Evolutionary conservation across 73 alveolate genomes (phyloP).

Genomic region (Halteria grandinella): DNA sequence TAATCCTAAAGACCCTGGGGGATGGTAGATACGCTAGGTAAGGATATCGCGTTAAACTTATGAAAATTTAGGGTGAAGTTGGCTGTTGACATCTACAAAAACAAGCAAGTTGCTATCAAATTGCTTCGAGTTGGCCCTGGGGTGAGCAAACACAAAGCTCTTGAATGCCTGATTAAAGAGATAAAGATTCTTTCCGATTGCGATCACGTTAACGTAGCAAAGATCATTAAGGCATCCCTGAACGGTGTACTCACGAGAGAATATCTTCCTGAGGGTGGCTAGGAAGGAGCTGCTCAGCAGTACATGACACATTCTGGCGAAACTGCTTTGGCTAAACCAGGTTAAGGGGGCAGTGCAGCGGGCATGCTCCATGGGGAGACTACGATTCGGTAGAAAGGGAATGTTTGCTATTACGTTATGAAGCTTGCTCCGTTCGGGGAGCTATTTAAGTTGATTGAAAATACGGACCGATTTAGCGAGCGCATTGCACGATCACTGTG

Average conservation of each 20-base stretch:
- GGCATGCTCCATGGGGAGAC: not conserved
- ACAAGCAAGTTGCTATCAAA: conserved; percentile 35
- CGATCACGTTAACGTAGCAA: conserved; percentile 34
- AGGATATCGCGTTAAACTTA: too few species aligned
- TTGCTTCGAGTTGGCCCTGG: not conserved
- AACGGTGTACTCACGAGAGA: conserved; percentile 36
- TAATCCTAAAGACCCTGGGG: conserved; percentile 44
- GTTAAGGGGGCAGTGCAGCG: not conserved
- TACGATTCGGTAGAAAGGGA: conserved; percentile 1
- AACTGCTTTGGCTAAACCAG: not conserved
- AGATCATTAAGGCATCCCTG: conserved; percentile 41
- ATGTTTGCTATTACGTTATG: conserved; percentile 56
- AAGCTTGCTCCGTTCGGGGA: conserved; percentile 61
- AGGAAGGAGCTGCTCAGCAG: too few species aligned
- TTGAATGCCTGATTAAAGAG: conserved; percentile 37
- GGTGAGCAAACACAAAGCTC: not conserved
- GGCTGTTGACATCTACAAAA: conserved; percentile 29
- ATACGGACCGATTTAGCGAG: conserved; percentile 52
- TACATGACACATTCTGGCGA: not conserved
- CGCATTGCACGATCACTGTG: conserved; percentile 32
- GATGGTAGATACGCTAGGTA: conserved; percentile 55
- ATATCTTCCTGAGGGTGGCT: not conserved
- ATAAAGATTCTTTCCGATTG: conserved; percentile 28
- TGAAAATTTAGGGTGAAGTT: conserved; percentile 47
- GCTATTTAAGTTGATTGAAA: conserved; percentile 51